These are phyloP conservation scores for Bruguiera parviflora DNA, from an alignment of 345 rosid genomes.

Conservation along the genomic window DNA sequence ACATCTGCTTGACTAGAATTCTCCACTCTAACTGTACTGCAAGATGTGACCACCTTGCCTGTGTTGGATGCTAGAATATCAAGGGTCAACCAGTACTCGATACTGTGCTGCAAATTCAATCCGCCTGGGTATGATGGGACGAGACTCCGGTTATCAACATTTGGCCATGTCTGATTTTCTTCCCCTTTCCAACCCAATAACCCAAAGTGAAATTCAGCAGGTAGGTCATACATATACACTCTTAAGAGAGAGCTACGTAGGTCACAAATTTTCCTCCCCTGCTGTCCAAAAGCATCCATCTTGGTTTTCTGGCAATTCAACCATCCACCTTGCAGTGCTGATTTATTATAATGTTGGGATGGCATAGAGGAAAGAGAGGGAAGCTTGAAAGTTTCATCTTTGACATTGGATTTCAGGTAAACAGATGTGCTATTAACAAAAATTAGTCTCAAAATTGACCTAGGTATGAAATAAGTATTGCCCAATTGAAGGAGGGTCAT, in stretches of 20 bases:
- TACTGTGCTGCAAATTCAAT: slow-evolving; percentile 82
- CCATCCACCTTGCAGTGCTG: slow-evolving; percentile 11
- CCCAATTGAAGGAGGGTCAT: slow-evolving; percentile 56
- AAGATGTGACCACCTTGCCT: slow-evolving; percentile 41
- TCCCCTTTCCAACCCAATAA: slow-evolving; percentile 74
- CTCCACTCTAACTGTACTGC: slow-evolving; percentile 54
- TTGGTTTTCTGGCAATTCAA: slow-evolving; percentile 12
- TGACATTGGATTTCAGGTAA: slow-evolving; percentile 32
- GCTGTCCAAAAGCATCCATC: slow-evolving; percentile 17
- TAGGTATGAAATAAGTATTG: slow-evolving; percentile 46
- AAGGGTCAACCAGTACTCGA: slow-evolving; percentile 92
- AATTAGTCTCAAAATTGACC: slow-evolving; percentile 54
- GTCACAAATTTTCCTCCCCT: slow-evolving; percentile 22
- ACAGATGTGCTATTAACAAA: slow-evolving; percentile 49
- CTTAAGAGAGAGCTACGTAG: slow-evolving; percentile 36
- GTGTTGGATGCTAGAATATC: slow-evolving; percentile 71
- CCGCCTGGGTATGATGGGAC: slow-evolving; percentile 73
- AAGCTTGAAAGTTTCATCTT: slow-evolving; percentile 27
- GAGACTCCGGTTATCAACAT: slow-evolving; percentile 34
- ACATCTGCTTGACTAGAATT: slow-evolving; percentile 63
- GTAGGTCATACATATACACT: slow-evolving; percentile 83
- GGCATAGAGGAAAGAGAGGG: slow-evolving; percentile 30
- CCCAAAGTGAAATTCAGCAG: slow-evolving; percentile 86
- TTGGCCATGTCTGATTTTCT: slow-evolving; percentile 59
- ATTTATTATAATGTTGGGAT: slow-evolving; percentile 21